Conservation (phyloP, 2,329 filamentous ascomycete genomes). For the Ilyonectria mors-panacis region DNA sequence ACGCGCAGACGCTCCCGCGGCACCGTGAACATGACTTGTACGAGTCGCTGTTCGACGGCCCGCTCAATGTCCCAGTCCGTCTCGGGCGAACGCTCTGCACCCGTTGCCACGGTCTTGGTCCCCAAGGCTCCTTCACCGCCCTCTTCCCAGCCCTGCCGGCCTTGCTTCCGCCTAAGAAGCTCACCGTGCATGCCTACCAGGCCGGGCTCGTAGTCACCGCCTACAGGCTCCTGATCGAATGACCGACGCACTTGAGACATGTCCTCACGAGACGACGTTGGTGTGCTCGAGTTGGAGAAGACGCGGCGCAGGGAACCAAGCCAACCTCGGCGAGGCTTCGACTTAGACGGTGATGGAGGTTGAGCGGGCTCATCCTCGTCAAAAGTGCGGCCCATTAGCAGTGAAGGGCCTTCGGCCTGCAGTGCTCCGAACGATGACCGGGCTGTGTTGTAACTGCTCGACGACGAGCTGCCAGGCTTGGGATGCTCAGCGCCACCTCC, state of each 20-base stretch:
- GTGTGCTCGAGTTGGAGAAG: constrained; percentile 63
- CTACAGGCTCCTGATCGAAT: constrained; percentile 51
- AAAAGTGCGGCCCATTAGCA: constrained; percentile 58
- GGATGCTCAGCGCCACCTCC: constrained; percentile 46
- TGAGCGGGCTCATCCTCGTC: constrained; percentile 54
- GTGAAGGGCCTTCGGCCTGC: constrained; percentile 66
- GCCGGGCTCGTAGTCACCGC: constrained; percentile 62
- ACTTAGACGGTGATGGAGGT: constrained; percentile 72
- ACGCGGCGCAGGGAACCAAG: constrained; percentile 78
- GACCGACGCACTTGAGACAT: constrained; percentile 50
- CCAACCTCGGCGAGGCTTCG: constrained; percentile 72
- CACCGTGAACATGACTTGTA: constrained; percentile 94
- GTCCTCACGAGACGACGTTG: constrained; percentile 47
- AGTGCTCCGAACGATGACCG: constrained; percentile 66
- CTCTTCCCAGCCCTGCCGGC: constrained; percentile 68
- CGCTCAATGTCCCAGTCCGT: constrained; percentile 85
- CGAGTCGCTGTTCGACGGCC: constrained; percentile 78
- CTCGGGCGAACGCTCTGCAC: constrained; percentile 53
- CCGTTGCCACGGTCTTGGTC: constrained; percentile 21
- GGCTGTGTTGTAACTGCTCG: constrained; percentile 68
- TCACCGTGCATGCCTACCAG: constrained; percentile 63
- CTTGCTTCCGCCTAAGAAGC: constrained; percentile 69
- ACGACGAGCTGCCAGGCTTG: constrained; percentile 59
- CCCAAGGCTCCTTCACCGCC: constrained; percentile 39
- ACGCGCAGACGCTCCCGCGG: constrained; percentile 88